Evolutionary conservation across 192 early-diverging fungal species (phyloP).

Genomic region (Coemansia furcata): DNA sequence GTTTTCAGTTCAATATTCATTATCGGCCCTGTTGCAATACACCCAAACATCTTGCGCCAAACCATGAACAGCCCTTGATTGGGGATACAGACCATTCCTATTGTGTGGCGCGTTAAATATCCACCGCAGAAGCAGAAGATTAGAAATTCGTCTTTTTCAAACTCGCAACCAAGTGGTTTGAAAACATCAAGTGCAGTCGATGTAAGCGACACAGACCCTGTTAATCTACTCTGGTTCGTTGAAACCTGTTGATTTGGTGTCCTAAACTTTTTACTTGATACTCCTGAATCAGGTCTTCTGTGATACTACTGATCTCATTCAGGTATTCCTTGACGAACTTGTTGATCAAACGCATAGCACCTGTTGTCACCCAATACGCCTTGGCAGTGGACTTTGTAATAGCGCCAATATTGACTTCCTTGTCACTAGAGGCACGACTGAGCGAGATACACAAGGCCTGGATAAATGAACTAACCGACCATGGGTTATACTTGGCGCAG

Average conservation of each 20-base stretch:
- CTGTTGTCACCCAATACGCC: background rate
- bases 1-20: slow-evolving; percentile 7
- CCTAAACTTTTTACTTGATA: background rate
- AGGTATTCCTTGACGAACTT: background rate
- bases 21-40: slow-evolving; percentile 8
- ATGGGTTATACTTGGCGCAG: background rate
- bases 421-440: too few relatives aligned
- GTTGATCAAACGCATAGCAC: background rate
- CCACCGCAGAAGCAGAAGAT: slow-evolving; percentile 20
- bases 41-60: slow-evolving; percentile 15
- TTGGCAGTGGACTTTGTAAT: background rate
- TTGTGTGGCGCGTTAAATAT: slow-evolving; percentile 8
- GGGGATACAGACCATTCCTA: slow-evolving; percentile 19
- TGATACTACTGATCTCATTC: background rate
- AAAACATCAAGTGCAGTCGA: slow-evolving; percentile 6
- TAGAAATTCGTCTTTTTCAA: slow-evolving; percentile 15
- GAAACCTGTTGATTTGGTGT: too few relatives aligned
- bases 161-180: slow-evolving; percentile 6
- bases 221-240: background rate
- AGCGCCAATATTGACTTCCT: background rate
- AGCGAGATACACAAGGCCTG: background rate
- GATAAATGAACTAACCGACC: background rate
- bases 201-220: background rate
- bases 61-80: slow-evolving; percentile 23
- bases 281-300: background rate